phyloP scores from a whole-genome alignment of 306 rosid genomes.

The Dryas drummondii region DNA sequence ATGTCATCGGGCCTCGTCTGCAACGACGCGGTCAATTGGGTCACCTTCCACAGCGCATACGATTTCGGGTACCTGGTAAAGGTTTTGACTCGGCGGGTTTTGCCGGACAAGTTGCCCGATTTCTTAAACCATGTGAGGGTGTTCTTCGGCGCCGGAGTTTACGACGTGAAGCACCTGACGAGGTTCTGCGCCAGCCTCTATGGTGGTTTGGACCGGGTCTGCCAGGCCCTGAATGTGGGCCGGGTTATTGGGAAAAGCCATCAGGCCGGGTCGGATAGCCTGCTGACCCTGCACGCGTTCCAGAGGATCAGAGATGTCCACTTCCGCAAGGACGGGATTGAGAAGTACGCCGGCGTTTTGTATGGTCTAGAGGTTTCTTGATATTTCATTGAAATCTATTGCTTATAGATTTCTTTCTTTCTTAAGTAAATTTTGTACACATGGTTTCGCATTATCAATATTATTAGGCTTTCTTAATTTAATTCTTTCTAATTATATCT shows the following conservation, averaged over 20 bases:
- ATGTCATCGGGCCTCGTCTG: slow-evolving; percentile 74
- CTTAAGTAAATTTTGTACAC: slow-evolving; percentile 30
- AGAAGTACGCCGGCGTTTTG: slow-evolving; percentile 51
- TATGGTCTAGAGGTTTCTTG: slow-evolving; percentile 50
- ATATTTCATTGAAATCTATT: slow-evolving; percentile 8
- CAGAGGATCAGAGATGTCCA: slow-evolving; percentile 39
- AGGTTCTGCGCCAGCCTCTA: slow-evolving; percentile 40
- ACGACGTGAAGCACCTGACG: slow-evolving; percentile 64
- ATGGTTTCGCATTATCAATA: slow-evolving; percentile 19
- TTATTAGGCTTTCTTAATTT: slow-evolving; percentile 15
- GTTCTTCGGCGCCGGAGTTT: slow-evolving; percentile 54
- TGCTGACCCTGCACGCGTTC: slow-evolving; percentile 57
- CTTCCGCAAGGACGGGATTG: slow-evolving; percentile 29
- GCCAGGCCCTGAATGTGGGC: slow-evolving; percentile 35
- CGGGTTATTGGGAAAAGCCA: slow-evolving; percentile 55
- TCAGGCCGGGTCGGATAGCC: slow-evolving; percentile 76
- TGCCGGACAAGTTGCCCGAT: slow-evolving; percentile 41
- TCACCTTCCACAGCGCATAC: slow-evolving; percentile 66
- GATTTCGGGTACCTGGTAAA: slow-evolving; percentile 74
- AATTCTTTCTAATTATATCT: not conserved
- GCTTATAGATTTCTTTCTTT: slow-evolving; percentile 17
- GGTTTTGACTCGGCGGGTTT: slow-evolving; percentile 38
- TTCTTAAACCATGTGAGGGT: slow-evolving; percentile 42
- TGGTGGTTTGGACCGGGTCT: slow-evolving; percentile 63
- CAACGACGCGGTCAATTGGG: slow-evolving; percentile 50